Conservation (phyloP, 1,284 basidiomycete genomes). For the Cryptococcus depauperatus region DNA sequence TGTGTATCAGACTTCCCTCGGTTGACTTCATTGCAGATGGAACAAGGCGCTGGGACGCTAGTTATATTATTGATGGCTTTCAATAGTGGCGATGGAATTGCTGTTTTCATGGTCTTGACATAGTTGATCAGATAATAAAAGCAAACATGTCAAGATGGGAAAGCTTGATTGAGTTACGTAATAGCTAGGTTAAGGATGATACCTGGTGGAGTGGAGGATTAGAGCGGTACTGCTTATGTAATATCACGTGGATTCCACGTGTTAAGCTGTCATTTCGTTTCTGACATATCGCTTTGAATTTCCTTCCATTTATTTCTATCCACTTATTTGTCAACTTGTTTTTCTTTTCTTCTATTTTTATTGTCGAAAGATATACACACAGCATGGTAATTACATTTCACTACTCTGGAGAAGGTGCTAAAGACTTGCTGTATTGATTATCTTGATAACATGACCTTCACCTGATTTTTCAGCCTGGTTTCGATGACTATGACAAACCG, state of each 20-base stretch:
- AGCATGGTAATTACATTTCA: background rate
- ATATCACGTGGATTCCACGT: background rate
- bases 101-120: too few relatives aligned
- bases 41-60: too few relatives aligned
- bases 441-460: background rate
- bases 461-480: background rate
- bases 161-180: too few relatives aligned
- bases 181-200: slow-evolving; percentile 5
- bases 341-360: background rate
- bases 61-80: too few relatives aligned
- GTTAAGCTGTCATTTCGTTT: background rate
- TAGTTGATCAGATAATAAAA: too few relatives aligned
- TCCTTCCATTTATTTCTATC: background rate
- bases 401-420: background rate
- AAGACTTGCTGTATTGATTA: background rate
- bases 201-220: slow-evolving; percentile 4
- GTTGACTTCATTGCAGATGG: too few relatives aligned
- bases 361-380: background rate
- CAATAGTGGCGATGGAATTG: too few relatives aligned
- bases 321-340: background rate
- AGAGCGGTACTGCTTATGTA: slow-evolving; percentile 2
- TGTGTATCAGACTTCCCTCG: too few relatives aligned
- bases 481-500: slow-evolving; percentile 37
- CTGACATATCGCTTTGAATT: slow-evolving; percentile 1
- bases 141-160: too few relatives aligned